These are phyloP conservation scores for Centella asiatica DNA, from an alignment of 129 eudicot genomes.

Conservation along the genomic window DNA sequence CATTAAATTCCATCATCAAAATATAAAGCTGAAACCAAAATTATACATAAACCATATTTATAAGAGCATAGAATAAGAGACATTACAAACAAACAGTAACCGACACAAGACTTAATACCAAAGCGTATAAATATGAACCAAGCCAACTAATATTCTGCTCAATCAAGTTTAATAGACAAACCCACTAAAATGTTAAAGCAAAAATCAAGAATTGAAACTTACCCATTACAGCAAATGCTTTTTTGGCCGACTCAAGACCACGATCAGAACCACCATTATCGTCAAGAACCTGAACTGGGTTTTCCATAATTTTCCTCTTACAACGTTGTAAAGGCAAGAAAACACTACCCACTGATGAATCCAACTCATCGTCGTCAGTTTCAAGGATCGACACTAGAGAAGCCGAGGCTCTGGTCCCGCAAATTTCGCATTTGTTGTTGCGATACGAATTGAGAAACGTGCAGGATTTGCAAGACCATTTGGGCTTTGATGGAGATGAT, in stretches of 20 bases:
- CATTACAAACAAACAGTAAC: no score
- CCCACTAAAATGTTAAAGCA: no score
- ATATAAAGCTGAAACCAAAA: no score
- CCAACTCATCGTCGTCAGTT: slow-evolving; percentile 34
- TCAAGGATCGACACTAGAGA: slow-evolving; percentile 28
- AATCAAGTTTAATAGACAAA: neutral
- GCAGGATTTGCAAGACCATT: slow-evolving; percentile 87
- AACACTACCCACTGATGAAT: slow-evolving; percentile 50
- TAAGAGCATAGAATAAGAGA: no score
- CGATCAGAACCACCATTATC: slow-evolving; percentile 22
- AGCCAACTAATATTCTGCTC: neutral
- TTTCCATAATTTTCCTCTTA: slow-evolving; percentile 37
- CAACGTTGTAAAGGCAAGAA: slow-evolving; percentile 52
- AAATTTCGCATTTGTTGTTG: slow-evolving; percentile 48
- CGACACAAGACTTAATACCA: no score
- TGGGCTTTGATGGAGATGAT: slow-evolving; percentile 28
- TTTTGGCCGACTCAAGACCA: slow-evolving; percentile 22
- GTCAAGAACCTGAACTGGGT: slow-evolving; percentile 9
- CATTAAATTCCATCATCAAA: no score
- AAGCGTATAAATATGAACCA: no score
- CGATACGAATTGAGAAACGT: slow-evolving; percentile 60
- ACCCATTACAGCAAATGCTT: slow-evolving; percentile 18
- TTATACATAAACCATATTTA: no score
- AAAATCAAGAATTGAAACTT: slow-evolving; percentile 2
- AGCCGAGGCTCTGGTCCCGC: slow-evolving; percentile 68